Base-by-base conservation (phyloP, 1,139 yeast species). In the Lodderomyces theae region DNA sequence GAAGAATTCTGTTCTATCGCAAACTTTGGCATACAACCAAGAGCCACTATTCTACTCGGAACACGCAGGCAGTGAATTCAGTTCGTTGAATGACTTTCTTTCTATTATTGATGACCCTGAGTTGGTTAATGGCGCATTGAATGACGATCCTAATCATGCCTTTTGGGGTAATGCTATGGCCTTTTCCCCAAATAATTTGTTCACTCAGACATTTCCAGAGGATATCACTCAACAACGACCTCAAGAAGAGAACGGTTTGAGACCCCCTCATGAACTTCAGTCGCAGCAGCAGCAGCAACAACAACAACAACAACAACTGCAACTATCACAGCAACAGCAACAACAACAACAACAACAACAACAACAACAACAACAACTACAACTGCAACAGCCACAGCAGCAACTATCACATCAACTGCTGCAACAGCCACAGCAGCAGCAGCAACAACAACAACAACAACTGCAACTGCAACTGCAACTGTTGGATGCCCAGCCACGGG, bases 51-150 rank as follows among this genome's bases (percentile, higher is more conserved):
- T 88, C 63, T 86, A 80, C 50, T 85, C 95, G 1, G 96, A 89
- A 55, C 95, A 88, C 60, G 96, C 95, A 0, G 96, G 95, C 3
- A 83, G 94, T 35, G 97, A 90, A 63, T 89, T 90, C 57, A 82
- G 90, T 47, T 88, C 96, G 0, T 70, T 90, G 50, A 89, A 88
- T 50, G 97, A 89, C 57, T 90, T 90, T 54, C 66, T 90, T 42
- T 82, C 92, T 2, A 87, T 90, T 88, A 79, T 90, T 39, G 96
- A 89, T 54, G 96, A 88, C 57, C 89, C 95, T 0, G 79, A 79
- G 40, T 64, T 78, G 51, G 80, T 77, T 13, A 74, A 73, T 49
- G 75, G 80, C 3, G 74, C 74, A 7, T 51, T 72, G 37, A 68
- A 67, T 45, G 74, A 66, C 39, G 71, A 63, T 35, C 47, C 56